Evolutionary conservation across 805 yeast species (phyloP).

Genomic region (Metschnikowia kofuensis): DNA sequence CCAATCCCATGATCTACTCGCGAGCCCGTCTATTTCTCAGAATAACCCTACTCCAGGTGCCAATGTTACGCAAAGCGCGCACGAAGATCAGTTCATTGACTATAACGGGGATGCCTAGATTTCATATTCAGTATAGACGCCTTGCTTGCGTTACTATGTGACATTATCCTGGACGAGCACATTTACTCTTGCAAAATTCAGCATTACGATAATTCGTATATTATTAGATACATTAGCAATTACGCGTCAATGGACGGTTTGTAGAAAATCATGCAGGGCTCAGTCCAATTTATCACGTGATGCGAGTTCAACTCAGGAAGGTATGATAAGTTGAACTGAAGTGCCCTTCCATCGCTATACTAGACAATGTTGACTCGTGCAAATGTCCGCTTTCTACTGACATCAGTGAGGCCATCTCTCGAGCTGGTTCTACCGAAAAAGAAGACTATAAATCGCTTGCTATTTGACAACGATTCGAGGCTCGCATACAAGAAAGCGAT

Average conservation of each 20-base stretch:
- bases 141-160: too few species aligned
- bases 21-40: conserved; percentile 14
- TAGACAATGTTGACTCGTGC: conserved; percentile 3
- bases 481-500: conserved; percentile 51
- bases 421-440: conserved; percentile 51
- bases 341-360: too few species aligned
- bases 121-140: not conserved
- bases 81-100: conserved; percentile 26
- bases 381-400: conserved; percentile 6
- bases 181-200: too few species aligned
- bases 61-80: conserved; percentile 9
- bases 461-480: conserved; percentile 66
- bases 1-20: conserved; percentile 12
- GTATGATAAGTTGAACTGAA: too few species aligned
- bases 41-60: conserved; percentile 13
- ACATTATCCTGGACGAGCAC: too few species aligned
- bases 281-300: not conserved
- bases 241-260: not conserved
- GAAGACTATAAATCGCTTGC: conserved; percentile 51
- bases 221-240: not conserved
- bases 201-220: not conserved
- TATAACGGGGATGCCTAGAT: conserved; percentile 18
- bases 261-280: not conserved
- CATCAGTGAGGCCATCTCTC: conserved; percentile 24
- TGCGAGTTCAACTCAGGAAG: not conserved